A percentile compares a stretch with the other conserved stretches of the same genome.
These are phyloP conservation scores for Chamaecyparis obtusa DNA, from an alignment of 75 land plant species.

Conservation along the genomic window DNA sequence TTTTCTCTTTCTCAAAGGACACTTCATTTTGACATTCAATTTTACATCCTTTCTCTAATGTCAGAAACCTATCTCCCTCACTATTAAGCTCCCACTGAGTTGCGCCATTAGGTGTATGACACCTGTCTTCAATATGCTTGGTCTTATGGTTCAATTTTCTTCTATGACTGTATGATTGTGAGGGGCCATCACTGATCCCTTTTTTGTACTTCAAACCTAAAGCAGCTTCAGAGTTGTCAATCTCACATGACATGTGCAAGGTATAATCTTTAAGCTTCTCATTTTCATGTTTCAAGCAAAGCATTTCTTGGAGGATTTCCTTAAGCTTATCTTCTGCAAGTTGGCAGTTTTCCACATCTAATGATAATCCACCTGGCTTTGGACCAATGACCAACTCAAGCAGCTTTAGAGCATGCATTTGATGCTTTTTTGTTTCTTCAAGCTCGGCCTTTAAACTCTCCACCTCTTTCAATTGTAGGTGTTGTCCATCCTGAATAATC, in stretches of 20 bases:
- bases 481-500: neutral
- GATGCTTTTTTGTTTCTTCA: neutral
- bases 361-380: neutral
- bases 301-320: neutral
- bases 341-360: conserved; percentile 2
- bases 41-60: conserved; percentile 8
- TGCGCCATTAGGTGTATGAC: neutral
- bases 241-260: neutral
- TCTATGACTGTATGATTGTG: neutral
- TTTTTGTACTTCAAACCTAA: neutral
- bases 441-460: conserved; percentile 2
- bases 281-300: conserved; percentile 1
- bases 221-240: conserved; percentile 2
- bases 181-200: neutral
- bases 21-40: neutral
- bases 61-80: neutral
- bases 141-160: neutral
- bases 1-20: neutral
- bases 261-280: conserved; percentile 10
- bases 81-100: neutral
- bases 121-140: neutral
- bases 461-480: neutral
- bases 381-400: conserved; percentile 4
- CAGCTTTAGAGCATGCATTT: neutral
- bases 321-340: conserved; percentile 5